These are phyloP conservation scores for Cladobotryum protrusum DNA, from an alignment of 2,329 filamentous ascomycete genomes.

Conservation along the genomic window DNA sequence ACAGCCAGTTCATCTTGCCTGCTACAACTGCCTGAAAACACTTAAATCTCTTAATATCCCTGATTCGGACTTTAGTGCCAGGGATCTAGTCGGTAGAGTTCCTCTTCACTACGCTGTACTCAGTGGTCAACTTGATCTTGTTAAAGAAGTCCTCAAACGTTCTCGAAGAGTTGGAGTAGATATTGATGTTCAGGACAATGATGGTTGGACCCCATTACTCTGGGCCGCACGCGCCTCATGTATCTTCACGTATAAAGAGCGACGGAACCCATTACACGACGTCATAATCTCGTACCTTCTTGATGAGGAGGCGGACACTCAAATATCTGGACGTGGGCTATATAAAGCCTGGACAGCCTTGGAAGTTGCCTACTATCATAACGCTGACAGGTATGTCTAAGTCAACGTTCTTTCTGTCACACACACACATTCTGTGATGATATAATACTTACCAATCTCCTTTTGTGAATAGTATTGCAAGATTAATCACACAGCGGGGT, in stretches of 20 bases:
- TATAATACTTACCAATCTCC: neutral
- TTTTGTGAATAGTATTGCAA: neutral
- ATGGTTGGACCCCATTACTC: slow-evolving; percentile 5
- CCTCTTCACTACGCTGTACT: slow-evolving; percentile 2
- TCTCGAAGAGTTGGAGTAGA: neutral
- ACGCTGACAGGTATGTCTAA: neutral
- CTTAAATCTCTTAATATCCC: neutral
- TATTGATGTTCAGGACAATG: neutral
- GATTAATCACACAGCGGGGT: neutral
- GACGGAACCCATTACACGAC: neutral
- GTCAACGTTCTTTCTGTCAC: no score
- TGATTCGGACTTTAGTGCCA: neutral
- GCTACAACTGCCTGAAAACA: neutral
- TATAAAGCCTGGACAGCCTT: neutral
- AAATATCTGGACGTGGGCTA: neutral
- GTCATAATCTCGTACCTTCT: neutral
- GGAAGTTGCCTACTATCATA: slow-evolving; percentile 1
- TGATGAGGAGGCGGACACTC: neutral
- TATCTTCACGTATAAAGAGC: neutral
- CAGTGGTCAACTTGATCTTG: slow-evolving; percentile 1
- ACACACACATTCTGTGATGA: no score
- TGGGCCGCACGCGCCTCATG: neutral
- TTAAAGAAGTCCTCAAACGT: neutral
- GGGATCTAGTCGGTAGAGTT: slow-evolving; percentile 1
- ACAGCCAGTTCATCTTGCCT: slow-evolving; percentile 1